Evolutionary conservation across 2,329 filamentous ascomycete genomes (phyloP), one percentile per base, ranked within the genome.

Genomic region (Calonectria leucothoes): DNA sequence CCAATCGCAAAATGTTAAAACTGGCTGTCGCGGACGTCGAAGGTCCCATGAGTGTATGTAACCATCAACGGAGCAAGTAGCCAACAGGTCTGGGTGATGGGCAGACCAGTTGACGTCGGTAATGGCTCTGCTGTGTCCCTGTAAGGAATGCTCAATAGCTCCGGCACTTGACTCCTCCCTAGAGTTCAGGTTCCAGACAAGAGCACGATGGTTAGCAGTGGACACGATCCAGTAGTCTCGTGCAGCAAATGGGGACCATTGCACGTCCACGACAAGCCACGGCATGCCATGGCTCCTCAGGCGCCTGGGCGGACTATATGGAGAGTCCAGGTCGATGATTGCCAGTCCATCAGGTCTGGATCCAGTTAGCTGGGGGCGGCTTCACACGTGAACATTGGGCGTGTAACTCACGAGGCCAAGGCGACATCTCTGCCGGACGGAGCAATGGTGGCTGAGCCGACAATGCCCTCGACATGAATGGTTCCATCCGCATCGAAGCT

Each of bases 81-180:
- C 94, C 20, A 98, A 90, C 52, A 96, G 88, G 81, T 98, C 96
- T 0, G 95, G 95, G 81, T 98, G 94, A 78, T 98, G 95, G 6
- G 96, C 95, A 0, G 95, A 98, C 84, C 98, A 98, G 83, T 98
- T 98, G 83, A 98, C 95, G 82, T 98, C 96, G 10, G 96, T 98
- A 78, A 98, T 98, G 75, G 96, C 95, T 77, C 96, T 91, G 57
- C 92, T 94, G 83, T 87, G 96, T 2, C 93, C 95, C 80, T 97
- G 94, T 17, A 98, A 89, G 15, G 95, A 96, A 83, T 96, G 94
- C 83, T 98, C 95, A 75, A 98, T 95, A 49, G 92, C 91, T 3
- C 91, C 91, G 8, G 89, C 88, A 31, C 87, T 86, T 0, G 94
- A 94, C 78, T 96, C 94, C 78, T 95, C 93, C 73, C 91, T 90